phyloP scores from a whole-genome alignment of 2,329 filamentous ascomycete species.

The Diaporthe helianthi region DNA sequence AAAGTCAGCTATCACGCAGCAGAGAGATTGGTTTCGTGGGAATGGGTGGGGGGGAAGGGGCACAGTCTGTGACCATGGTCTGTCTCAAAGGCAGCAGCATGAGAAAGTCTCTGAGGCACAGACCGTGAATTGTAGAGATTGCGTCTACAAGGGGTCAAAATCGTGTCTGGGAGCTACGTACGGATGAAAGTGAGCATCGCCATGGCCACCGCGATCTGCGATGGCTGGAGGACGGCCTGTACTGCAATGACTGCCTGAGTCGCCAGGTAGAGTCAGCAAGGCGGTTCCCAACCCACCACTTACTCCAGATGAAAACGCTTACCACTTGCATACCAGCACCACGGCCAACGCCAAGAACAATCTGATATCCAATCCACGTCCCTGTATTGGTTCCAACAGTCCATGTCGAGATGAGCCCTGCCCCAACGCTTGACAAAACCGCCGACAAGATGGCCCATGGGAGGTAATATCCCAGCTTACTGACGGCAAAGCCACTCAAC shows the following conservation, averaged over 20 bases:
- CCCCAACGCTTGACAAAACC: constrained; percentile 28
- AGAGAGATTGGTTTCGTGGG: background rate
- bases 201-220: constrained; percentile 39
- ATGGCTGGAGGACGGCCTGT: constrained; percentile 37
- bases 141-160: background rate
- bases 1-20: background rate
- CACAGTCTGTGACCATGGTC: background rate
- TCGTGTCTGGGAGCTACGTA: background rate
- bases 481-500: constrained; percentile 14
- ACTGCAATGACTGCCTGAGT: constrained; percentile 39
- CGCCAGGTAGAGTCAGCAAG: background rate
- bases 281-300: background rate
- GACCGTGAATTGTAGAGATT: background rate
- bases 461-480: constrained; percentile 34
- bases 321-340: constrained; percentile 31
- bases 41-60: background rate
- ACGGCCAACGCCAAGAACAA: constrained; percentile 34
- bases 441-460: constrained; percentile 34
- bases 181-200: constrained; percentile 39
- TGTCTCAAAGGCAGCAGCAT: background rate
- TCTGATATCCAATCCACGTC: constrained; percentile 36
- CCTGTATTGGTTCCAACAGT: constrained; percentile 27
- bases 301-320: background rate
- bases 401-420: constrained; percentile 35
- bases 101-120: too few species aligned